Conservation (phyloP, 1,284 basidiomycete genomes). For the Ceratobasidium sp. region DNA sequence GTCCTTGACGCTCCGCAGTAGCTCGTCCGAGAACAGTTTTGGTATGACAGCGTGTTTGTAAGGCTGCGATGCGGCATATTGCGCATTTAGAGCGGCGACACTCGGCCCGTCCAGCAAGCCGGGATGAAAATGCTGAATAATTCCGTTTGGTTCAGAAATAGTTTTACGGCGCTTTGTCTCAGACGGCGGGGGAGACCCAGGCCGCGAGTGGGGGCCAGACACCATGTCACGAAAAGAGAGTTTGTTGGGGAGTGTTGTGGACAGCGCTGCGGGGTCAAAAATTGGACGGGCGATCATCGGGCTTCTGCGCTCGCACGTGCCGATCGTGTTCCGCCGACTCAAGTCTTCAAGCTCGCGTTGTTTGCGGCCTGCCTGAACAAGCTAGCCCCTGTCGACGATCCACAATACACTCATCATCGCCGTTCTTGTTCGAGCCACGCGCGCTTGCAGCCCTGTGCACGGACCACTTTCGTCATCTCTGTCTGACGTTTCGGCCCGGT, state of each 20-base stretch:
- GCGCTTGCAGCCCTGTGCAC: conserved; percentile 26
- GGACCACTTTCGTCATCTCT: conserved; percentile 28
- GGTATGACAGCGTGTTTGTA: conserved; percentile 89
- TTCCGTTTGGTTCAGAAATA: not conserved
- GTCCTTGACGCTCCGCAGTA: conserved; percentile 80
- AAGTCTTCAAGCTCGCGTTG: not conserved
- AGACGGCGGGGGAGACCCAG: conserved; percentile 6
- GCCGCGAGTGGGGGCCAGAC: conserved; percentile 31
- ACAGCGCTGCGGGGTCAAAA: conserved; percentile 22
- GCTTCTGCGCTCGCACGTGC: conserved; percentile 22
- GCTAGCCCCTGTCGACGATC: not conserved
- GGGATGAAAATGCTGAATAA: conserved; percentile 59
- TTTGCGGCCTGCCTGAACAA: conserved; percentile 14
- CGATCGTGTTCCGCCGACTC: conserved; percentile 26
- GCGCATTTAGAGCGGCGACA: conserved; percentile 64
- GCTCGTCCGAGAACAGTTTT: conserved; percentile 84
- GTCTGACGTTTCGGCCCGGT: conserved; percentile 12
- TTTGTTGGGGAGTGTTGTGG: not conserved
- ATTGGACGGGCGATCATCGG: conserved; percentile 36
- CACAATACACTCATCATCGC: no score
- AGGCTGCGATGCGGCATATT: conserved; percentile 72
- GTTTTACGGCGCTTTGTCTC: conserved; percentile 35
- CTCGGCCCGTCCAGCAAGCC: conserved; percentile 67
- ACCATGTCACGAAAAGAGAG: conserved; percentile 9
- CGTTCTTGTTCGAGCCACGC: not conserved